Percentiles rank a stretch among this genome's conserved stretches.
Conservation (phyloP, 176 grass and related monocot genomes). For the Pontederia paniculata region DNA sequence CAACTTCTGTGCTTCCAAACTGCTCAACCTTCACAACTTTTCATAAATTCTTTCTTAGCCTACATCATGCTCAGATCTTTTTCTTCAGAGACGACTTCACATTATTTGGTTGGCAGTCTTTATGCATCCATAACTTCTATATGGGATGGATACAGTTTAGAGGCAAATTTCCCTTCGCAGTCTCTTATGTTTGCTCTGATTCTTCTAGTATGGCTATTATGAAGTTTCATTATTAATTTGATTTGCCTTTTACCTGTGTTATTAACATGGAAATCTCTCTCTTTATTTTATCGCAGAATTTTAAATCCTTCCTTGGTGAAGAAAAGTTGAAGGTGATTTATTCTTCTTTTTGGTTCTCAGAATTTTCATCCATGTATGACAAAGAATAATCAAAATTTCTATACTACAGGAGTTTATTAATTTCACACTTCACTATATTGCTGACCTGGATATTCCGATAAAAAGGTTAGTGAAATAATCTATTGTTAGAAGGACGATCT, state of each 20-base stretch:
- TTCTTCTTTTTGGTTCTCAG: neutral
- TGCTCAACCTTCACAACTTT: too few species aligned
- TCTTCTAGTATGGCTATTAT: neutral
- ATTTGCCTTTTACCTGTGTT: neutral
- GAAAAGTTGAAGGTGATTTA: slow-evolving; percentile 73
- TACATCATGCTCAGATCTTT: too few species aligned
- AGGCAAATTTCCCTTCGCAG: too few species aligned
- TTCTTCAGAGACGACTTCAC: too few species aligned
- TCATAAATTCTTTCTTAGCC: too few species aligned
- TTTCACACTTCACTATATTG: slow-evolving; percentile 95
- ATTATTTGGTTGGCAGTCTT: too few species aligned
- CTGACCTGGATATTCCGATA: slow-evolving; percentile 79
- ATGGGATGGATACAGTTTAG: too few species aligned
- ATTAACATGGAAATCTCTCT: neutral
- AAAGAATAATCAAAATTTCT: neutral
- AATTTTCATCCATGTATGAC: too few species aligned
- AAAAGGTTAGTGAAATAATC: slow-evolving; percentile 60
- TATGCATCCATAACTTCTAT: too few species aligned
- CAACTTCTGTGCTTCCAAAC: too few species aligned
- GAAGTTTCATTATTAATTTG: neutral
- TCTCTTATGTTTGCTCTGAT: too few species aligned
- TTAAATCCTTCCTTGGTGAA: slow-evolving; percentile 74
- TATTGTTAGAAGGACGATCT: slow-evolving; percentile 8
- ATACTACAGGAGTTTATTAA: slow-evolving; percentile 75
- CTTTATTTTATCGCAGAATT: slow-evolving; percentile 44